Conservation (phyloP, 164 flowering plant genomes). For the Stephania japonica region DNA sequence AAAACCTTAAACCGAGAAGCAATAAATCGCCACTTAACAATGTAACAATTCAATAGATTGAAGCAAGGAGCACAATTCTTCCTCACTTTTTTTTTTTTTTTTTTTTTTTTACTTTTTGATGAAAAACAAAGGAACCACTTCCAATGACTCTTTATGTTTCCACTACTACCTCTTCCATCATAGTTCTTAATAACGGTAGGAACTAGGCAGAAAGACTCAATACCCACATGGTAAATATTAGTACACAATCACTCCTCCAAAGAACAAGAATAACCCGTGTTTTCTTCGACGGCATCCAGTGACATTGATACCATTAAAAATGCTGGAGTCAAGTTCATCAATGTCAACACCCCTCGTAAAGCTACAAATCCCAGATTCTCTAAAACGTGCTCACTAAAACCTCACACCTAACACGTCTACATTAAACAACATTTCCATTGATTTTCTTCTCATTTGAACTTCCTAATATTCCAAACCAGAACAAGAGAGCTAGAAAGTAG, state of each 20-base stretch:
- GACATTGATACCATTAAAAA: background rate
- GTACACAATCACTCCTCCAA: background rate
- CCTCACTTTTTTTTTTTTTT: too few species aligned
- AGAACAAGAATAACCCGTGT: background rate
- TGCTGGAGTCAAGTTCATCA: background rate
- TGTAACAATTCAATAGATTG: too few species aligned
- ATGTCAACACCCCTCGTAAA: too few species aligned
- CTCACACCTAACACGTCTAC: too few species aligned
- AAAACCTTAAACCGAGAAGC: background rate
- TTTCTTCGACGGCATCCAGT: too few species aligned
- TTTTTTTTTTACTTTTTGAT: too few species aligned
- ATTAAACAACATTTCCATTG: too few species aligned
- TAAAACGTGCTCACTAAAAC: too few species aligned
- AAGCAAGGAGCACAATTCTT: too few species aligned
- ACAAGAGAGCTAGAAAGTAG: background rate
- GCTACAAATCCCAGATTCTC: too few species aligned
- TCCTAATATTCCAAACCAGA: background rate
- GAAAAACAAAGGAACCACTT: background rate
- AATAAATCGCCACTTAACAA: background rate
- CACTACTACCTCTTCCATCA: background rate
- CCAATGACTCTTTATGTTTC: background rate
- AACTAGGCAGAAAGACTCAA: background rate
- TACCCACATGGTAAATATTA: background rate
- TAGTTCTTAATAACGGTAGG: background rate
- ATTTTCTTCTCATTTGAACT: background rate